A percentile compares a stretch with the other conserved stretches of the same genome.
These are phyloP conservation scores for Aspergillus versicolor DNA, from an alignment of 2,329 filamentous ascomycete species.

Conservation along the genomic window DNA sequence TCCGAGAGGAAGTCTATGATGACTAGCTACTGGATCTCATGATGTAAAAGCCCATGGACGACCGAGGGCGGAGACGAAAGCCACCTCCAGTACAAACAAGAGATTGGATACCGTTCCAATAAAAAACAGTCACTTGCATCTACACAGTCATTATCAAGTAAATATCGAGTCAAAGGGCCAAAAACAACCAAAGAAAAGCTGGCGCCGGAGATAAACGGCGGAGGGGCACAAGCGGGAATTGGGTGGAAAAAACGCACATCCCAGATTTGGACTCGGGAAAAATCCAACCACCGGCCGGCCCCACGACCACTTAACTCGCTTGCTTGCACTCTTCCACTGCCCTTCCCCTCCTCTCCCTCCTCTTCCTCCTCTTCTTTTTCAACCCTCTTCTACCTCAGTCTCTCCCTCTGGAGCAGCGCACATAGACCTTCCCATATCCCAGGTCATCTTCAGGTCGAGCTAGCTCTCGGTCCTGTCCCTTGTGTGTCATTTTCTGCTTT, in stretches of 20 bases:
- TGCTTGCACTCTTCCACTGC: slow-evolving; percentile 23
- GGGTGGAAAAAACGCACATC: slow-evolving; percentile 23
- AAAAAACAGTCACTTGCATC: background rate
- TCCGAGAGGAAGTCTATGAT: background rate
- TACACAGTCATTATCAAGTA: background rate
- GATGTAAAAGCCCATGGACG: background rate
- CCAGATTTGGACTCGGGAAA: slow-evolving; percentile 33
- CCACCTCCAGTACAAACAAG: background rate
- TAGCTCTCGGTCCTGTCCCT: slow-evolving; percentile 43
- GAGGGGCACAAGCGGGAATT: slow-evolving; percentile 19
- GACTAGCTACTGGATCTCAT: background rate
- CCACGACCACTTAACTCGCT: slow-evolving; percentile 27
- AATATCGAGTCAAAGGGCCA: background rate
- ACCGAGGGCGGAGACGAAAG: background rate
- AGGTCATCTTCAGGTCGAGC: slow-evolving; percentile 40
- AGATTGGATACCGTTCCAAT: background rate
- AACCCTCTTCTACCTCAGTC: slow-evolving; percentile 29
- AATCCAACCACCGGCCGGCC: slow-evolving; percentile 24
- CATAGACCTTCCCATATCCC: slow-evolving; percentile 37
- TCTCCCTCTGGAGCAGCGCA: slow-evolving; percentile 38
- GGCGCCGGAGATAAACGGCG: slow-evolving; percentile 13
- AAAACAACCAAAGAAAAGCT: background rate
- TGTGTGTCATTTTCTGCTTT: slow-evolving; percentile 30
- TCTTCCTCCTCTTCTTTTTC: slow-evolving; percentile 30
- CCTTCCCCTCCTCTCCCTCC: slow-evolving; percentile 28